A percentile compares a stretch with the other conserved stretches of the same genome.
Evolutionary conservation across 371 early-diverging fungal species (phyloP).

Genomic region (Mortierella sp.): DNA sequence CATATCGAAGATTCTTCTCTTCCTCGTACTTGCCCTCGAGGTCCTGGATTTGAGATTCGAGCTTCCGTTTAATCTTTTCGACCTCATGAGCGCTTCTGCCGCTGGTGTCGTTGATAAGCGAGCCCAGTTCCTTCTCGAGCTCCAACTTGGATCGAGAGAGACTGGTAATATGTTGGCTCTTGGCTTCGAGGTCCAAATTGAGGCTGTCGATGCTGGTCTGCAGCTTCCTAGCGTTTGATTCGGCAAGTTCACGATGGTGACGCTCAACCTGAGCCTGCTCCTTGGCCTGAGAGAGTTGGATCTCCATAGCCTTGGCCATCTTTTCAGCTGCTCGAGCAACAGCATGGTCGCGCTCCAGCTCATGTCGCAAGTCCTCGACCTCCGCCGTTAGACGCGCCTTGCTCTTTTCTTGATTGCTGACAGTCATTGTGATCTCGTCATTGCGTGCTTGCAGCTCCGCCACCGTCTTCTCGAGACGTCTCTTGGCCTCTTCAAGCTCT

Average conservation of each 20-base stretch:
- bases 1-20: conserved; percentile 63
- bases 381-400: conserved; percentile 72
- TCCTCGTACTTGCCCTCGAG: conserved; percentile 71
- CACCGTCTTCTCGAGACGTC: conserved; percentile 70
- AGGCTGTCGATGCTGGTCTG: conserved; percentile 69
- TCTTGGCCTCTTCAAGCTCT: conserved; percentile 74
- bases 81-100: conserved; percentile 82
- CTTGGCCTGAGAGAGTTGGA: conserved; percentile 64
- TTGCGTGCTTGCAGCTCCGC: conserved; percentile 67
- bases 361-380: conserved; percentile 77
- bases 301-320: conserved; percentile 66
- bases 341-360: conserved; percentile 79
- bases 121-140: conserved; percentile 76
- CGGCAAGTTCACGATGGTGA: conserved; percentile 72
- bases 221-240: conserved; percentile 67
- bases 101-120: conserved; percentile 81
- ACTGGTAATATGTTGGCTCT: conserved; percentile 59
- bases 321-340: conserved; percentile 70
- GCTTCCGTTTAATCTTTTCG: conserved; percentile 70
- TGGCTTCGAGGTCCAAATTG: conserved; percentile 68
- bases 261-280: conserved; percentile 71
- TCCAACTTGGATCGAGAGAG: conserved; percentile 74
- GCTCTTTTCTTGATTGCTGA: conserved; percentile 73
- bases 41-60: conserved; percentile 71
- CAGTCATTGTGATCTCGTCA: conserved; percentile 67